Conservation (phyloP, 108 stramenopile genomes). For the Licmophora abbreviata region DNA sequence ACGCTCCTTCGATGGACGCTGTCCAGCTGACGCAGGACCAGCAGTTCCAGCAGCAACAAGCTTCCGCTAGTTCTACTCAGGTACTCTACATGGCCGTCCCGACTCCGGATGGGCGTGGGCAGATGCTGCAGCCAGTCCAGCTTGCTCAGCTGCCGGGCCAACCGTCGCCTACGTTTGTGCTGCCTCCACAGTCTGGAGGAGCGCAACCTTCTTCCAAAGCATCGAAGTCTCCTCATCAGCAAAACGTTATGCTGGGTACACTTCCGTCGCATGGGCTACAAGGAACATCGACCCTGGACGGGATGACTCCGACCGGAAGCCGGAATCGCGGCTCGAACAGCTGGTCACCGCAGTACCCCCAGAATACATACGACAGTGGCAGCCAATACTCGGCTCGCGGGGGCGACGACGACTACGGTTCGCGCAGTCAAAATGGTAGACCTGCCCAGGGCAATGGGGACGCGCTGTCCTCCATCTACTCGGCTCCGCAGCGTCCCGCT, state of each 20-base stretch:
- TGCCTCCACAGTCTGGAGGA: conserved; percentile 12
- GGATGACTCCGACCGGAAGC: not conserved
- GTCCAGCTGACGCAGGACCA: conserved; percentile 27
- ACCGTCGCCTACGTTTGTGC: conserved; percentile 28
- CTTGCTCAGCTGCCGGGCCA: conserved; percentile 52
- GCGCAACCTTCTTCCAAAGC: not conserved
- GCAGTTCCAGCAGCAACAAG: conserved; percentile 18
- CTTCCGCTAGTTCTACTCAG: conserved; percentile 44
- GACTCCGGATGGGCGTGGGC: conserved; percentile 78
- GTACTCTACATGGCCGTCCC: conserved; percentile 89
- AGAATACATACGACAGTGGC: conserved; percentile 7
- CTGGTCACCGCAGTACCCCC: not conserved
- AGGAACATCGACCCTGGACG: not conserved
- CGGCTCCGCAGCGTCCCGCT: conserved; percentile 69
- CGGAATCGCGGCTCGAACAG: not conserved
- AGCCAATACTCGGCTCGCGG: not conserved
- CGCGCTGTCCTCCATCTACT: conserved; percentile 46
- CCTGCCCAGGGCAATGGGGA: not conserved
- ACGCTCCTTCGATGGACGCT: not conserved
- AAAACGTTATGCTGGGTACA: no score
- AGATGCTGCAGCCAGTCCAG: conserved; percentile 71
- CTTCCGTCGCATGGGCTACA: not conserved
- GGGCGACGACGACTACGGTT: conserved; percentile 3
- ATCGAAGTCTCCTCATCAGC: not conserved
- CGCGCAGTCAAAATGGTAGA: conserved; percentile 1